Evolutionary conservation across 495 filamentous ascomycete species (phyloP), one percentile per base, ranked within the genome.

Genomic region (Lophiotrema nucula): DNA sequence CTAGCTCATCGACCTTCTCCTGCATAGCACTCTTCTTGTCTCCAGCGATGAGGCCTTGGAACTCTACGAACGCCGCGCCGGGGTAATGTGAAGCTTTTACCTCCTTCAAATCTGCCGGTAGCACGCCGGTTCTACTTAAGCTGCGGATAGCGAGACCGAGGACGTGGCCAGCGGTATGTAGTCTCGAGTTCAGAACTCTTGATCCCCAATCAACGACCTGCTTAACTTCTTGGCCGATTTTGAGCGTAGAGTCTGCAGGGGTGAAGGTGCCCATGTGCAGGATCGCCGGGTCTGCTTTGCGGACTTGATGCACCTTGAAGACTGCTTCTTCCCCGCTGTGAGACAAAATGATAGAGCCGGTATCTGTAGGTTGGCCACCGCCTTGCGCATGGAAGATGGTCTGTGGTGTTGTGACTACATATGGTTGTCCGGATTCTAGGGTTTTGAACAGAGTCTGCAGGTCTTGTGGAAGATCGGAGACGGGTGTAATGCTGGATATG

Each of bases 341-440:
- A 2, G 10, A 19, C 5, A 33, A 16, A 41, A 56, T 73, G 53
- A 87, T 83, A n/a, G 53, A 54, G 31, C 84, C 84, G 28, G 70
- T 73, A 49, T 87, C 84, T 6, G 76, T 80, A 25, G 84, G 84
- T 62, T 87, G 84, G 28, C 84, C 84, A 37, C 84, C 84, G 4
- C 84, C 84, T 68, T 87, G 83, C 2, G 81, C 77, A 47, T 86
- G 80, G 68, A 87, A 87, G 58, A 86, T 83, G n/a, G 84, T 87
- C 23, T 76, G 33, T 15, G 76, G 71, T 4, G 82, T 85, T n/a
- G 80, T 70, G 8, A 55, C 23, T 35, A 87, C 60, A 28, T 77
- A 74, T 67, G 78, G 70, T 59, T 79, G 71, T 3, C 74, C 67
- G 18, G 79, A 75, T 6, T 43, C 58, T 23, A 67, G 71, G 18